Evolutionary conservation across 345 rosid species (phyloP), one percentile per base, ranked within the genome.

Genomic region (Corchorus olitorius): DNA sequence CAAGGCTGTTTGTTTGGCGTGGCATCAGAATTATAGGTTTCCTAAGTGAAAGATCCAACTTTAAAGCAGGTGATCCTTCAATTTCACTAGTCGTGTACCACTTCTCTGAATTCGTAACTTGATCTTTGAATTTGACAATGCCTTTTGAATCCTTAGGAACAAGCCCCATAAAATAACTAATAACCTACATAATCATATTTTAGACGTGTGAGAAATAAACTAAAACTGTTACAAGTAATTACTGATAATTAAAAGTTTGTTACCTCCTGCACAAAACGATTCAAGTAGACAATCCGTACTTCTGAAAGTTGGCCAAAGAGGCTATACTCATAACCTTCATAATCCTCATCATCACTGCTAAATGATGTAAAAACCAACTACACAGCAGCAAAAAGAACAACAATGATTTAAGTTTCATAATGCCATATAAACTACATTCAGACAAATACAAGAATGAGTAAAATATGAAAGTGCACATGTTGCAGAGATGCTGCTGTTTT

Each of bases 261-360:
- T 89, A 96, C 99, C 99, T 96, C 99, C 89, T 91, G 98, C 75
- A 96, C 88, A 86, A 96, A 96, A 73, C 99, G 97, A 84, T 93
- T 93, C 81, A 96, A 82, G 86, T 89, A 96, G 78, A 96, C 94
- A 81, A 96, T 48, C 64, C 97, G 97, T 74, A 96, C 98, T 96
- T 96, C 99, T 73, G 99, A 96, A 79, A 96, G 90, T 87, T 96
- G 88, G 65, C 99, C 99, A 78, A 82, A 77, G 78, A 96, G 92
- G 86, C 92, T 81, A 84, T 87, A 96, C 46, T 96, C 99, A 72
- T 87, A 96, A 77, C 99, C 99, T 80, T 88, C 81, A 77, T 93
- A 84, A 80, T 96, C 99, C 48, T 92, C 98, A 81, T 96, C 98
- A 60, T 88, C 93, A 75, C 59, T 59, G 81, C 85, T 92, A 83